Conservation (phyloP, 768 basidiomycete species). For the Kwoniella newhampshirensis region DNA sequence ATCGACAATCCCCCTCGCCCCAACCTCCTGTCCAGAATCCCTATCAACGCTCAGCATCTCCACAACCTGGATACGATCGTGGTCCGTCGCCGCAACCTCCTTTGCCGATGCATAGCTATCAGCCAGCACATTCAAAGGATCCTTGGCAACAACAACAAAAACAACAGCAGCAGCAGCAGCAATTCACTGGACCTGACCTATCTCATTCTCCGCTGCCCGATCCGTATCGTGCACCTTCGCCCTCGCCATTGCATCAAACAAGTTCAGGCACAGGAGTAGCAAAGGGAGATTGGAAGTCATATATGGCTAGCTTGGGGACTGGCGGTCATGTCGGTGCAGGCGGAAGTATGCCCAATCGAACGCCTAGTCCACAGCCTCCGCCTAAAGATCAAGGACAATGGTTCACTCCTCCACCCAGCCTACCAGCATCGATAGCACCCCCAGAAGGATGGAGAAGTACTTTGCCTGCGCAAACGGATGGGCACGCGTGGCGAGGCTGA, state of each 20-base stretch:
- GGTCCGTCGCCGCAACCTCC: constrained; percentile 9
- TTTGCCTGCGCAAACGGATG: constrained; percentile 28
- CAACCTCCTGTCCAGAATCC: constrained; percentile 14
- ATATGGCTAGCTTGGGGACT: constrained; percentile 34
- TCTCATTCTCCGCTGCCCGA: not conserved
- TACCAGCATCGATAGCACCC: constrained; percentile 40
- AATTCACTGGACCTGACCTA: constrained; percentile 1
- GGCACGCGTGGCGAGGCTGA: constrained; percentile 39
- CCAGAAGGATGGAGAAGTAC: constrained; percentile 46
- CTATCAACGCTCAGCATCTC: constrained; percentile 9
- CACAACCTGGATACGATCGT: constrained; percentile 12
- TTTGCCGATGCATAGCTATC: not conserved
- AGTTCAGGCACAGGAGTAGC: too few relatives aligned
- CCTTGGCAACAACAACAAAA: constrained; percentile 4
- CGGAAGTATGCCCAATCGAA: constrained; percentile 18
- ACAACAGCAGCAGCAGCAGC: constrained; percentile 2
- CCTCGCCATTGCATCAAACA: constrained; percentile 1
- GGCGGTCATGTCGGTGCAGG: constrained; percentile 3
- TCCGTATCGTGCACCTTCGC: constrained; percentile 17
- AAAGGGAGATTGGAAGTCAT: constrained; percentile 37
- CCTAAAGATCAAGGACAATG: constrained; percentile 29
- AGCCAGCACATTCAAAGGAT: constrained; percentile 3
- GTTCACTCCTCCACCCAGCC: constrained; percentile 45
- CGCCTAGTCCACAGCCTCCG: constrained; percentile 31
- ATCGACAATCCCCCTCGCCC: constrained; percentile 4